A percentile compares a stretch with the other conserved stretches of the same genome.
phyloP scores from a whole-genome alignment of 1,284 basidiomycete genomes.

The Schizophyllum amplum region DNA sequence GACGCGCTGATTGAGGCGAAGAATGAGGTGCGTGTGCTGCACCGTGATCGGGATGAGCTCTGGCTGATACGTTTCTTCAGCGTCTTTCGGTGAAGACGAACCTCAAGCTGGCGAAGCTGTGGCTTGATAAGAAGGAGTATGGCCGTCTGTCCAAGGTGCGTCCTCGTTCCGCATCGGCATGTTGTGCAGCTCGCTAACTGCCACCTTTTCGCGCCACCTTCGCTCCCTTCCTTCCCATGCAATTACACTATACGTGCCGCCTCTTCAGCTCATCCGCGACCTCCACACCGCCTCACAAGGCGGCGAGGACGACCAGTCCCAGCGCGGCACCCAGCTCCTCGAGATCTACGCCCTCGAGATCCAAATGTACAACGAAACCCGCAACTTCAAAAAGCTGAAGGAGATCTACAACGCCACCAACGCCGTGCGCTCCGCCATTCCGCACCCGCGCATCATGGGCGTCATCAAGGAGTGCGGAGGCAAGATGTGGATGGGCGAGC shows the following conservation, averaged over 20 bases:
- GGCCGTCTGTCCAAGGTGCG: slow-evolving; percentile 70
- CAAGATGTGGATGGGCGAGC: slow-evolving; percentile 99
- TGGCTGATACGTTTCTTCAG: slow-evolving; percentile 30
- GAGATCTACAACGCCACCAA: slow-evolving; percentile 96
- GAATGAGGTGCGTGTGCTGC: slow-evolving; percentile 69
- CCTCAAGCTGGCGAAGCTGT: slow-evolving; percentile 93
- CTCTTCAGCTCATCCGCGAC: slow-evolving; percentile 58
- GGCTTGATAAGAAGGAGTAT: slow-evolving; percentile 95
- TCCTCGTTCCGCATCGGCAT: too few relatives aligned
- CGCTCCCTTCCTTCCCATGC: slow-evolving; percentile 1
- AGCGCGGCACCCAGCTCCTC: slow-evolving; percentile 87
- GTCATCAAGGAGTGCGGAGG: slow-evolving; percentile 99
- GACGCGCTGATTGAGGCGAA: slow-evolving; percentile 86
- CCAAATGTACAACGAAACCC: slow-evolving; percentile 97
- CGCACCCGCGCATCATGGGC: slow-evolving; percentile 97
- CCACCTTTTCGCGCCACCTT: neutral
- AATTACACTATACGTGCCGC: neutral
- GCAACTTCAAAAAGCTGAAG: slow-evolving; percentile 96
- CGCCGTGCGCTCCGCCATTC: slow-evolving; percentile 91
- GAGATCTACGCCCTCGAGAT: slow-evolving; percentile 99
- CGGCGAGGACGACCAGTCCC: slow-evolving; percentile 72
- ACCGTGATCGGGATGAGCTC: neutral
- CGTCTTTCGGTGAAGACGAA: slow-evolving; percentile 93
- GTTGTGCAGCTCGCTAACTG: too few relatives aligned
- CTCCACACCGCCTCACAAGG: slow-evolving; percentile 54